phyloP scores from a whole-genome alignment of 345 rosid genomes.

The Lepidium sativum region DNA sequence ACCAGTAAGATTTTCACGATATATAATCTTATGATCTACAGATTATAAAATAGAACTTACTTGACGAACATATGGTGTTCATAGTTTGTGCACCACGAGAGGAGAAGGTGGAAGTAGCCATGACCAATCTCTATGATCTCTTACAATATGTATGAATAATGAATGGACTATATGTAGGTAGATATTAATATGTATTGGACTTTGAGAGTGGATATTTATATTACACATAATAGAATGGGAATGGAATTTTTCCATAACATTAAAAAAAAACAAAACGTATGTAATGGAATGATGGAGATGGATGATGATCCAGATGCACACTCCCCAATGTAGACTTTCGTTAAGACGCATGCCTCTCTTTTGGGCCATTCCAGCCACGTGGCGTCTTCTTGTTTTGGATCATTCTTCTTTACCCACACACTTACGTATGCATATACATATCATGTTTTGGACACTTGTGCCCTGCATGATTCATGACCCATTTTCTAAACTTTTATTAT shows the following conservation, averaged over 20 bases:
- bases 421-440: neutral
- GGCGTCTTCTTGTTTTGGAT: conserved; percentile 15
- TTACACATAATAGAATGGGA: neutral
- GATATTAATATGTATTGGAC: neutral
- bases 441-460: neutral
- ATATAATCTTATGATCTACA: neutral
- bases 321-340: conserved; percentile 10
- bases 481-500: neutral
- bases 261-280: neutral
- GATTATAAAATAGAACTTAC: neutral
- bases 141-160: neutral
- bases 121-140: conserved; percentile 4
- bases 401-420: neutral
- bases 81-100: conserved; percentile 29
- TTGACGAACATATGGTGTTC: conserved; percentile 23
- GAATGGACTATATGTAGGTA: neutral
- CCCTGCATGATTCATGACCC: conserved; percentile 5
- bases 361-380: conserved; percentile 10
- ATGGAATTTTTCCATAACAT: neutral
- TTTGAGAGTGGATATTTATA: conserved; percentile 6
- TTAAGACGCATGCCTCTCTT: conserved; percentile 22
- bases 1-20: no score
- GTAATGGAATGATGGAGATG: conserved; percentile 1
- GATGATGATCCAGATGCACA: conserved; percentile 21
- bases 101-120: conserved; percentile 28